A percentile compares a stretch with the other conserved stretches of the same genome.
phyloP scores from a whole-genome alignment of 2,329 filamentous ascomycete genomes.

The Sclerotinia subarctica region DNA sequence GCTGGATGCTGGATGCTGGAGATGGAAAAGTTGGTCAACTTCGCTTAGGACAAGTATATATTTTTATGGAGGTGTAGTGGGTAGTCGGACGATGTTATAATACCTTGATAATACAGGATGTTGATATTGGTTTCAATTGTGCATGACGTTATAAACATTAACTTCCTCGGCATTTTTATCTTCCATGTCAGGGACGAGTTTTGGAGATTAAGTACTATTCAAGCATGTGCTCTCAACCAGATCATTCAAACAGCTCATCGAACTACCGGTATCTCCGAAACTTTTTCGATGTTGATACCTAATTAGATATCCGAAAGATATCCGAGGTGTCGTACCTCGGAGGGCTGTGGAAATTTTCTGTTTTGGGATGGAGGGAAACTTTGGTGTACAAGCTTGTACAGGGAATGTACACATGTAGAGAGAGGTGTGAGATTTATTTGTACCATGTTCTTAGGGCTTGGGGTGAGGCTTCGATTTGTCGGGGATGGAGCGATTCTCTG shows the following conservation, averaged over 20 bases:
- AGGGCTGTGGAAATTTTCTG: not conserved
- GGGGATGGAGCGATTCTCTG: not conserved
- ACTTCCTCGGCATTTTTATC: not conserved
- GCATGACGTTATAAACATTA: not conserved
- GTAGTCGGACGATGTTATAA: not conserved
- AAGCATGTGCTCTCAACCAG: not conserved
- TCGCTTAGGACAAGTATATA: too few relatives aligned
- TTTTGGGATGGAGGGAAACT: not conserved
- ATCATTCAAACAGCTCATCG: not conserved
- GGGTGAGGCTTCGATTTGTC: not conserved
- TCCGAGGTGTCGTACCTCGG: not conserved
- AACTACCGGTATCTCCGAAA: not conserved
- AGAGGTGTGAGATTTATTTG: not conserved
- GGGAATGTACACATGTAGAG: not conserved
- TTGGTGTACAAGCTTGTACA: not conserved
- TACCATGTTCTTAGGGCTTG: not conserved
- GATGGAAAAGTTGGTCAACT: not conserved
- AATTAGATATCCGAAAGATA: constrained; percentile 3
- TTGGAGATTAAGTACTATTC: not conserved
- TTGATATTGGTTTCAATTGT: too few relatives aligned
- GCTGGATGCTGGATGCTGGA: too few relatives aligned
- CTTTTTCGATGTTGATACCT: not conserved
- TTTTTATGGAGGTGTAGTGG: too few relatives aligned
- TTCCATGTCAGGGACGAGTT: too few relatives aligned
- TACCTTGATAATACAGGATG: too few relatives aligned